Base-by-base conservation (phyloP, 352 stramenopile species). In the Blastocystis hominis region DNA sequence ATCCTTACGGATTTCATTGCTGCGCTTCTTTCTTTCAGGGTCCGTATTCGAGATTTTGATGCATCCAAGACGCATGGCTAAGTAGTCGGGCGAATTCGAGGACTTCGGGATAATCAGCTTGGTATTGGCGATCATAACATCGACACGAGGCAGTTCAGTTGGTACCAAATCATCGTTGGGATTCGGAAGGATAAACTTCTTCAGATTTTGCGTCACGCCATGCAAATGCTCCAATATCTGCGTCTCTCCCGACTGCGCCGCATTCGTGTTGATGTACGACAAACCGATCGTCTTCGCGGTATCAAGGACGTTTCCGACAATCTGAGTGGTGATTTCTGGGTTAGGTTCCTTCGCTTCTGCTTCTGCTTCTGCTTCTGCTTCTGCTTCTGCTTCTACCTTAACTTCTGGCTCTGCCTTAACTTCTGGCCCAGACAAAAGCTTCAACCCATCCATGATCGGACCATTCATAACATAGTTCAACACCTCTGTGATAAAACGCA, bases 131-230 rank as follows among this genome's bases (percentile, higher is more conserved):
- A 84, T 84, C 7, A 84, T 36, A 5, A 84, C 72, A 20, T 84
- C 72, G n/a, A 84, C 54, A 38, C 54, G 30, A 50, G 72, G 72
- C 38, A 84, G 66, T 53, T 84, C 72, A 15, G 72, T 84, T n/a
- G 72, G 72, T 20, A 84, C 72, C 30, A 84, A 30, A 46, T 84
- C 72, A 44, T 84, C 72, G 44, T 68, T 63, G 34, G 72, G 72
- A 46, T 84, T 84, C 47, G 72, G 72, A 17, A 84, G 44, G n/a
- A 84, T 84, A 53, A 66, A 84, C n/a, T 64, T 63, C 38, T 84
- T 64, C 55, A 84, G 55, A 64, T 84, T 84, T n/a, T 5, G 13
- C 1, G 72, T 53, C 13, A 84, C n/a, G 30, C 72, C 72, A 36
- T 84, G 47, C 13, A 84, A 15, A 44, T 61, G 59, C 72, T 84